Conservation (phyloP, 352 stramenopile genomes). For the Phytophthora meadii region DNA sequence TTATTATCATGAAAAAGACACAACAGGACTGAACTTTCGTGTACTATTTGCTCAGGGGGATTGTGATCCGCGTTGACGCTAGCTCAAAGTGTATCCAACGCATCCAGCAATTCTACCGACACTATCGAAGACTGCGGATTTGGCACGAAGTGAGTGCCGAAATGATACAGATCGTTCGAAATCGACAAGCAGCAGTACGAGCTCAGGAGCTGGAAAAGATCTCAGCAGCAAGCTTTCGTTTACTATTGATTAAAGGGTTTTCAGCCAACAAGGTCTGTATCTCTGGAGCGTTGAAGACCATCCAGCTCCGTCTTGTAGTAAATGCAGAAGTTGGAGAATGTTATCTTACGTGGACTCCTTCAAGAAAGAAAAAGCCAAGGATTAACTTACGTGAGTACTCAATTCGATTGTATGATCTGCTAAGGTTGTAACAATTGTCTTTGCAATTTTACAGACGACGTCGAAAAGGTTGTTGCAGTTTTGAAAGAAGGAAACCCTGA, state of each 20-base stretch:
- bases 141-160: slow-evolving; percentile 49
- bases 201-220: slow-evolving; percentile 46
- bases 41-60: slow-evolving; percentile 13
- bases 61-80: slow-evolving; percentile 27
- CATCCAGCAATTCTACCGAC: slow-evolving; percentile 51
- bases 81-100: slow-evolving; percentile 25
- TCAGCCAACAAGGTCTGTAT: slow-evolving; percentile 79
- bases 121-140: slow-evolving; percentile 46
- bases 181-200: slow-evolving; percentile 30
- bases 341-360: slow-evolving; percentile 80
- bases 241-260: slow-evolving; percentile 60
- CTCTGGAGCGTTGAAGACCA: slow-evolving; percentile 66
- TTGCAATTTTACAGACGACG: slow-evolving; percentile 51
- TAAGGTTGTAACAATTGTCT: background rate
- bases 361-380: slow-evolving; percentile 66
- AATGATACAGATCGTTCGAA: slow-evolving; percentile 54
- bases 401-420: background rate
- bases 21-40: background rate
- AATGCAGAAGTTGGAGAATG: slow-evolving; percentile 54
- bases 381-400: slow-evolving; percentile 63
- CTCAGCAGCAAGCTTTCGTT: slow-evolving; percentile 58
- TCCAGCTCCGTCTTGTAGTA: slow-evolving; percentile 63
- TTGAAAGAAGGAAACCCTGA: slow-evolving; percentile 58
- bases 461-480: slow-evolving; percentile 65
- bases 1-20: background rate